Base-by-base conservation (phyloP, 139 green algal species). In the Chlorella vulgaris region DNA sequence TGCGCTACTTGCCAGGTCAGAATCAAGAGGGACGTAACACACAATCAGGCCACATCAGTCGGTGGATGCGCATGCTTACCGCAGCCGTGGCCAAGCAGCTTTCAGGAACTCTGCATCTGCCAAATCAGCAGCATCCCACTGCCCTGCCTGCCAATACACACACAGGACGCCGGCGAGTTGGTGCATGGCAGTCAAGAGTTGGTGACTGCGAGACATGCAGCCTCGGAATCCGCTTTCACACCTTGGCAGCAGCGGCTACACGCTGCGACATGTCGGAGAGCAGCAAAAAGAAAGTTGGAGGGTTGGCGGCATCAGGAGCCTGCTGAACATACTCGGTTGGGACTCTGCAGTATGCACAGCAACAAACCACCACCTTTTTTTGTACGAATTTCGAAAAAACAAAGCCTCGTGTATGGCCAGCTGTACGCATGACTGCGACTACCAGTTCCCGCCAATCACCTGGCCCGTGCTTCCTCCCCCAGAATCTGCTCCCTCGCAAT, bases 241-340 rank as follows among this genome's bases (percentile, higher is more conserved):
- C 70, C 70, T 77, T 47, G 6, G 78, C 55, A 7, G 81, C 81
- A 10, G 65, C 61, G 8, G 76, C 82, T 51, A 85, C 50, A 55
- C 67, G 19, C 29, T 74, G 19, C 1, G 93, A 92, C 86, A 96
- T 92, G 58, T 85, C 76, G 21, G 85, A 39, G 29, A 99, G 84
- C 0, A 91, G 86, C 74, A 99, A 90, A 78, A 98, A 95, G 18
- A 99, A 88, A 33, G 92, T 95, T 40, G 96, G 96, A 8, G 96
- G 96, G 87, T 99, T 99, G 75, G 92, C 96, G 31, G 94, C 88
- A 36, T 74, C 66, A 6, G 95, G 91, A 3, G 76, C 79, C 88
- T 99, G 96, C 55, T 91, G 74, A n/a, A 99, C 77, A 76, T 98
- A 99, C 86, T 98, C 96, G 4, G 69, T 82, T 0, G 96, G 96